Base-by-base conservation (phyloP, 2,329 filamentous ascomycete genomes). In the Stagonosporopsis rhizophila region DNA sequence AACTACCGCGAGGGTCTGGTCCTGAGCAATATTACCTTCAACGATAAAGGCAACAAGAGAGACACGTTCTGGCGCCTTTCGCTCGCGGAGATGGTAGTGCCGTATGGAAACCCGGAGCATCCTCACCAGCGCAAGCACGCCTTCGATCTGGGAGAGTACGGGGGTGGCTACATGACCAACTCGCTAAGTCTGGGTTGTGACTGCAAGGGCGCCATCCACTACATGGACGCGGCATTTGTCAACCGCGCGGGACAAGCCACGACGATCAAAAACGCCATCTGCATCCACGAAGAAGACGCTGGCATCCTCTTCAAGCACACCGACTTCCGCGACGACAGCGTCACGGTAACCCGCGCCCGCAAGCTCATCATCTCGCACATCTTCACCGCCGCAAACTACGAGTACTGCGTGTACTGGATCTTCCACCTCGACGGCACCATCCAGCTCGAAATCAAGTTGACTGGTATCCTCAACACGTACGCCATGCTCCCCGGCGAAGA, bases 301-400 rank as follows among this genome's bases (percentile, higher is more conserved):
- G 93, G 93, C 6, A 95, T 97, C 56, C 81, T 96, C 0, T 96
- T 96, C 85, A 97, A 97, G 79, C 91, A 96, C 78, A 92, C 87
- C 15, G 93, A 97, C 77, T 97, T 96, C 84, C 86, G 93, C 34
- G 93, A 97, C 71, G 89, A 95, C 39, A 94, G 90, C 0, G 86
- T 88, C 51, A 91, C 95, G 9, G 90, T 96, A 4, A 96, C 92
- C 0, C 88, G 93, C 23, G 92, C 88, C 1, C 87, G 92, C 50
- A 96, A 95, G 74, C 85, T 97, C 55, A 84, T 96, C 71, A 83
- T 97, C 64, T 92, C 92, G 62, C 92, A 96, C 66, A 89, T 96
- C 71, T 96, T 97, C 79, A 97, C 93, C 0, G 93, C 93, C 0
- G 93, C 93, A 23, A 97, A 97, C 80, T 97, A 97, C 78, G 93